A percentile compares a stretch with the other conserved stretches of the same genome.
These are phyloP conservation scores for Chlamydomonas sp. DNA, from an alignment of 139 green algal species.

Conservation along the genomic window DNA sequence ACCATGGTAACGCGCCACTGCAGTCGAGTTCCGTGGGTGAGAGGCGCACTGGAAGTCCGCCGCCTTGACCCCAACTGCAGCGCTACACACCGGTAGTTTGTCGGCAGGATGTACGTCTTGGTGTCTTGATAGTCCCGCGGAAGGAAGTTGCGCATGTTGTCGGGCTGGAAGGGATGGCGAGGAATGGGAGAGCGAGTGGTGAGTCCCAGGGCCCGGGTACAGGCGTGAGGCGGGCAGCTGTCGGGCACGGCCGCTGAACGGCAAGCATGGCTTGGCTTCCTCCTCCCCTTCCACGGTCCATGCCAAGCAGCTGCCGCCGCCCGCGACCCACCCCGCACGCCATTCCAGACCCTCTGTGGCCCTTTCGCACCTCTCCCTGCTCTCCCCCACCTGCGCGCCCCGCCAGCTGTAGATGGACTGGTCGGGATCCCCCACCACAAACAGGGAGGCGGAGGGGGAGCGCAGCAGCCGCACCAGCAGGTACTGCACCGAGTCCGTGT, in stretches of 20 bases:
- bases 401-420: slow-evolving; percentile 87
- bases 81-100: slow-evolving; percentile 48
- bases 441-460: slow-evolving; percentile 46
- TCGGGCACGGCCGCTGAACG: too few relatives aligned
- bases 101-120: slow-evolving; percentile 8
- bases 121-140: slow-evolving; percentile 2
- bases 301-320: too few relatives aligned
- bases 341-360: too few relatives aligned
- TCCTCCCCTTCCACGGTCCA: too few relatives aligned
- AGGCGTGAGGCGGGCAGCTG: not conserved
- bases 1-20: too few relatives aligned
- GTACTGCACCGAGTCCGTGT: slow-evolving; percentile 79
- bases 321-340: too few relatives aligned
- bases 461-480: slow-evolving; percentile 63
- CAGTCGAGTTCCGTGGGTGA: not conserved
- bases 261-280: too few relatives aligned
- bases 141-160: slow-evolving; percentile 23
- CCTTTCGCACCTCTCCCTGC: too few relatives aligned
- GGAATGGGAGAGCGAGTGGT: not conserved
- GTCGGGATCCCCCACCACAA: slow-evolving; percentile 87
- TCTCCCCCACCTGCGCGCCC: slow-evolving; percentile 23
- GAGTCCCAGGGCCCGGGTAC: not conserved
- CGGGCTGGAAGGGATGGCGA: not conserved
- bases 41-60: not conserved
- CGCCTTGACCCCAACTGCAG: too few relatives aligned